These are phyloP conservation scores for Pestalotiopsis sp. DNA, from an alignment of 2,329 filamentous ascomycete genomes.

Conservation along the genomic window DNA sequence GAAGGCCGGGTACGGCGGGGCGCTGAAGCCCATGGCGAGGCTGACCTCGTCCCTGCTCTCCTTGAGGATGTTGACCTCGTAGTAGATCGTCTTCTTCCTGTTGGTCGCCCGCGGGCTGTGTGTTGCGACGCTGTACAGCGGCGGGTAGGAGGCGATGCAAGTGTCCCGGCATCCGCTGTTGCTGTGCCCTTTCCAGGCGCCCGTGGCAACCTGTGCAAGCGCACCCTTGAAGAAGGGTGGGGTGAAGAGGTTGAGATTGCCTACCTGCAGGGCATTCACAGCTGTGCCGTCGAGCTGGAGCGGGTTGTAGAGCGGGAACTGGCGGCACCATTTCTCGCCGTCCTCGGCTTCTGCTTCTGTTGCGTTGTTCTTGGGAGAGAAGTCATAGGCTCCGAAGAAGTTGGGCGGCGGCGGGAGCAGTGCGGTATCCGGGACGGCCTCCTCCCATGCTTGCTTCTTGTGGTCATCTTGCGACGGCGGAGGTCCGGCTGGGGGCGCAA, in stretches of 20 bases:
- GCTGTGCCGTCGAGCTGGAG: conserved; percentile 49
- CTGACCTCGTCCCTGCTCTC: conserved; percentile 45
- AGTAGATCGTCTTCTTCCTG: conserved; percentile 63
- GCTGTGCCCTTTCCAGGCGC: conserved; percentile 53
- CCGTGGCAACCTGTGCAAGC: conserved; percentile 46
- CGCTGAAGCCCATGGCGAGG: conserved; percentile 70
- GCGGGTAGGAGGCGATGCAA: conserved; percentile 67
- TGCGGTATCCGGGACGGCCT: conserved; percentile 71
- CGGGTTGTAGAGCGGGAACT: conserved; percentile 60
- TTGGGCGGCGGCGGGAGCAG: conserved; percentile 73
- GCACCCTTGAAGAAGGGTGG: conserved; percentile 50
- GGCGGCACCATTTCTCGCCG: conserved; percentile 66
- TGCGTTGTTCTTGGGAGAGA: conserved; percentile 71
- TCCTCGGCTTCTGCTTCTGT: conserved; percentile 63
- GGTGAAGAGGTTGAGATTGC: conserved; percentile 56
- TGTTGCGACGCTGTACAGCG: conserved; percentile 64
- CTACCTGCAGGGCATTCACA: conserved; percentile 47
- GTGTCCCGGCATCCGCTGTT: conserved; percentile 55
- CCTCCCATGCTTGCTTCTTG: conserved; percentile 65
- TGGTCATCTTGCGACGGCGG: conserved; percentile 27
- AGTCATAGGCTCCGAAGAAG: conserved; percentile 63
- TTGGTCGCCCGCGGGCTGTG: conserved; percentile 55
- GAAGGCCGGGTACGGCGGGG: conserved; percentile 76
- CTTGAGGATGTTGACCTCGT: conserved; percentile 62
- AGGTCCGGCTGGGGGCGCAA: conserved; percentile 39